These are phyloP conservation scores for Sedum album DNA, from an alignment of 164 flowering plant species.

Conservation along the genomic window DNA sequence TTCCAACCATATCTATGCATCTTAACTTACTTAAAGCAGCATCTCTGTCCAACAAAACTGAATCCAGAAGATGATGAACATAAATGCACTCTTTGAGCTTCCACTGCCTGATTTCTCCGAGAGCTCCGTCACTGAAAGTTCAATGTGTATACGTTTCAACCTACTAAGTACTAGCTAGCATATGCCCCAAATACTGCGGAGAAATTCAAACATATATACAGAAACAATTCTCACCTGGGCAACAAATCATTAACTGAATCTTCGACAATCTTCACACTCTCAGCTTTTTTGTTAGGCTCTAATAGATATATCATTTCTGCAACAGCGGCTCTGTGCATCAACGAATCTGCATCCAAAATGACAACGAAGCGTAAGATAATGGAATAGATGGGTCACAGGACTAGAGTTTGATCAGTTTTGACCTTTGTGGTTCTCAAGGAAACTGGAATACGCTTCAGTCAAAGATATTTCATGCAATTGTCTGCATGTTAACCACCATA, in stretches of 20 bases:
- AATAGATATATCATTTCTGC: slow-evolving; percentile 72
- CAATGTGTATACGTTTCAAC: neutral
- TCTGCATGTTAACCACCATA: slow-evolving; percentile 23
- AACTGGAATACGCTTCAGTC: slow-evolving; percentile 53
- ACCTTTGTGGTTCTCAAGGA: slow-evolving; percentile 83
- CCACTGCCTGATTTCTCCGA: slow-evolving; percentile 50
- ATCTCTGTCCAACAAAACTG: slow-evolving; percentile 43
- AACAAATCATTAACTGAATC: slow-evolving; percentile 43
- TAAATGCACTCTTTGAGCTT: slow-evolving; percentile 78
- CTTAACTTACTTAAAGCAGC: slow-evolving; percentile 73
- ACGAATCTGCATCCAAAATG: slow-evolving; percentile 50
- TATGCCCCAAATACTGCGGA: neutral
- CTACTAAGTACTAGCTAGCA: neutral
- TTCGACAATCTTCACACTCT: slow-evolving; percentile 73
- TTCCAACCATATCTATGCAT: neutral
- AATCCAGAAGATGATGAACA: slow-evolving; percentile 59
- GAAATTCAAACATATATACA: neutral
- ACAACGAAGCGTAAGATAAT: neutral
- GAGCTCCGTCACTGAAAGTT: slow-evolving; percentile 50
- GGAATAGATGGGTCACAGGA: neutral
- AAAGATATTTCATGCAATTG: slow-evolving; percentile 65
- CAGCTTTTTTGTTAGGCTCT: slow-evolving; percentile 65
- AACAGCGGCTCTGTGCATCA: slow-evolving; percentile 91
- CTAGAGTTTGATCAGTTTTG: neutral
- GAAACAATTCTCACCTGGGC: slow-evolving; percentile 30